A percentile compares a stretch with the other conserved stretches of the same genome.
These are phyloP conservation scores for Litchi chinensis DNA, from an alignment of 345 rosid genomes.

Conservation along the genomic window DNA sequence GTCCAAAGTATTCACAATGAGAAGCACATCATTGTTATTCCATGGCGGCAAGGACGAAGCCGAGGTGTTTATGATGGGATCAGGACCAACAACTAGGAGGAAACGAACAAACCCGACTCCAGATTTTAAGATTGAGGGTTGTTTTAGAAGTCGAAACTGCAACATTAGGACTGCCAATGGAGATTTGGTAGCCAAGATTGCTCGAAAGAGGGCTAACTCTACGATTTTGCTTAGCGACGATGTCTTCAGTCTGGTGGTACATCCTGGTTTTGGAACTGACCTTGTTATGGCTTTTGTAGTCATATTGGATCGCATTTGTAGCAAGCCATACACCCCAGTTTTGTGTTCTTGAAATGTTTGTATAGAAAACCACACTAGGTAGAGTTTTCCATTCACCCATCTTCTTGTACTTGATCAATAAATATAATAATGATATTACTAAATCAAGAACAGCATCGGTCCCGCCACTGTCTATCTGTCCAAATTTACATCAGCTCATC, in stretches of 20 bases:
- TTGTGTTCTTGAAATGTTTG: conserved; percentile 34
- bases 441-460: too few relatives aligned
- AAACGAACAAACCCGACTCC: conserved; percentile 17
- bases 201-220: conserved; percentile 38
- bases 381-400: neutral
- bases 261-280: conserved; percentile 39
- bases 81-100: neutral
- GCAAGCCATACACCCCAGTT: conserved; percentile 29
- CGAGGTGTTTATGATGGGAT: conserved; percentile 38
- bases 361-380: neutral
- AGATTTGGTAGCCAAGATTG: conserved; percentile 33
- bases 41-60: conserved; percentile 26
- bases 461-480: too few relatives aligned
- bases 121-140: conserved; percentile 46
- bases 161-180: conserved; percentile 24
- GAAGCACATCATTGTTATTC: conserved; percentile 30
- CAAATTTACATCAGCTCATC: too few relatives aligned
- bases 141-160: conserved; percentile 41
- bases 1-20: conserved; percentile 45
- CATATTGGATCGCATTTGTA: conserved; percentile 49
- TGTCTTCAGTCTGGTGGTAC: conserved; percentile 48
- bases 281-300: conserved; percentile 53
- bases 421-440: too few relatives aligned
- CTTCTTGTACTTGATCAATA: too few relatives aligned
- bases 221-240: conserved; percentile 45